Percentiles rank a stretch among this genome's conserved stretches.
Evolutionary conservation across 192 early-diverging fungal species (phyloP).

Genomic region (Coemansia javaensis): DNA sequence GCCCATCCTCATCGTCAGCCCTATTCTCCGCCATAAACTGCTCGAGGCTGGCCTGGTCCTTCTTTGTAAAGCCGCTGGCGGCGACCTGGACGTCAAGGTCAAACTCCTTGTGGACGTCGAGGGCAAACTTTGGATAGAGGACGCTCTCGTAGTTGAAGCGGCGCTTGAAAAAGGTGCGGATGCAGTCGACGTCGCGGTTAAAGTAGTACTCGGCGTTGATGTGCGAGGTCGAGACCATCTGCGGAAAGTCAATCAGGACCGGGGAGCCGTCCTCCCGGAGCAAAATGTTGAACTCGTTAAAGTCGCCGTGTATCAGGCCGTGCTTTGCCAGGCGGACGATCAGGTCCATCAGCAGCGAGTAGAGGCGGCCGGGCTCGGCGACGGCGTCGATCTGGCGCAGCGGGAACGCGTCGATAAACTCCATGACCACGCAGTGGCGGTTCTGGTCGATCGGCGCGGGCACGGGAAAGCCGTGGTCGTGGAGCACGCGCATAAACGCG

Average conservation of each 20-base stretch:
- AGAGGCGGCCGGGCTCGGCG: slow-evolving; percentile 85
- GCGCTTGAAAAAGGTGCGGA: slow-evolving; percentile 85
- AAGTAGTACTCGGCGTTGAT: slow-evolving; percentile 96
- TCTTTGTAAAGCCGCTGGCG: slow-evolving; percentile 92
- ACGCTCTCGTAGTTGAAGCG: slow-evolving; percentile 88
- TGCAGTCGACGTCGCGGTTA: slow-evolving; percentile 98
- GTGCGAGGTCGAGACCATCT: slow-evolving; percentile 99
- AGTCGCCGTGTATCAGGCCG: slow-evolving; percentile 98
- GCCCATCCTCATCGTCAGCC: slow-evolving; percentile 8
- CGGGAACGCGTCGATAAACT: slow-evolving; percentile 88
- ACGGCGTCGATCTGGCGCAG: slow-evolving; percentile 87
- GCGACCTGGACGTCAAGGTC: slow-evolving; percentile 92
- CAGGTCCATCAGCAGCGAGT: slow-evolving; percentile 91
- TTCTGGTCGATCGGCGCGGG: slow-evolving; percentile 89
- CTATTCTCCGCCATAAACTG: slow-evolving; percentile 12
- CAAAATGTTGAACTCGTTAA: slow-evolving; percentile 99
- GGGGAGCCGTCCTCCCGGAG: slow-evolving; percentile 77
- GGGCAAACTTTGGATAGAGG: slow-evolving; percentile 85
- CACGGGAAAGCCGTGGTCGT: slow-evolving; percentile 95
- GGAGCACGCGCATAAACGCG: slow-evolving; percentile 95
- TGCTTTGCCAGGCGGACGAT: slow-evolving; percentile 91
- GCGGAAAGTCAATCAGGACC: slow-evolving; percentile 97
- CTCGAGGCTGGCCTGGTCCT: slow-evolving; percentile 86
- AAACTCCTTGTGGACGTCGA: slow-evolving; percentile 80
- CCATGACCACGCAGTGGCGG: slow-evolving; percentile 97